Conservation (phyloP, 176 grass and related monocot species). For the Oryza meyeriana region DNA sequence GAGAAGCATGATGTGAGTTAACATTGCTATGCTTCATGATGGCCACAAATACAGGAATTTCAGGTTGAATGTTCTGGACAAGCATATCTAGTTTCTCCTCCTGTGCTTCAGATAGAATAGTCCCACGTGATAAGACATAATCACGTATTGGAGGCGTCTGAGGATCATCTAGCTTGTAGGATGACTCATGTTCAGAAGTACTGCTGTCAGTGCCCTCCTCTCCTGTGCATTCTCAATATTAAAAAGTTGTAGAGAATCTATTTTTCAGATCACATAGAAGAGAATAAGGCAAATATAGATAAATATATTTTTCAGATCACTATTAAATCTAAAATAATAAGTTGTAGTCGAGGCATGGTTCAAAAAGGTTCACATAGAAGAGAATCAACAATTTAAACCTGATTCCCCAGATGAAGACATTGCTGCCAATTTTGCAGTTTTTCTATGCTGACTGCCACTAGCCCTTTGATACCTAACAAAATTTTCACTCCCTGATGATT, state of each 20-base stretch:
- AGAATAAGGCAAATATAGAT: neutral
- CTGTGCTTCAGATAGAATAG: neutral
- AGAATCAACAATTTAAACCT: neutral
- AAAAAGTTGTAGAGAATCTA: no score
- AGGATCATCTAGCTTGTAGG: neutral
- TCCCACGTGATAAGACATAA: neutral
- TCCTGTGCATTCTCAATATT: neutral
- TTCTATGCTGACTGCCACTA: neutral
- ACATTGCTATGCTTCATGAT: slow-evolving; percentile 21
- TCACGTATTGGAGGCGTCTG: no score
- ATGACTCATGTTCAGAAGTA: neutral
- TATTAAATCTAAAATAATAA: neutral
- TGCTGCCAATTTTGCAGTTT: neutral
- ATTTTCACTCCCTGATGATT: slow-evolving; percentile 2
- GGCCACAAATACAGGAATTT: slow-evolving; percentile 20
- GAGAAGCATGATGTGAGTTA: neutral
- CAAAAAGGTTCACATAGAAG: neutral
- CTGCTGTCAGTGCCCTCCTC: neutral
- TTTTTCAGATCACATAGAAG: neutral
- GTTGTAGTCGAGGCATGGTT: neutral
- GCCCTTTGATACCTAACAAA: neutral
- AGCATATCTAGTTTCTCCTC: slow-evolving; percentile 5
- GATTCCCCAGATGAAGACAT: neutral
- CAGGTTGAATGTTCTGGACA: slow-evolving; percentile 13
- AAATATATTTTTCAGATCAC: neutral